Evolutionary conservation across 1,284 basidiomycete species (phyloP).

Genomic region (Clitocybe nebularis): DNA sequence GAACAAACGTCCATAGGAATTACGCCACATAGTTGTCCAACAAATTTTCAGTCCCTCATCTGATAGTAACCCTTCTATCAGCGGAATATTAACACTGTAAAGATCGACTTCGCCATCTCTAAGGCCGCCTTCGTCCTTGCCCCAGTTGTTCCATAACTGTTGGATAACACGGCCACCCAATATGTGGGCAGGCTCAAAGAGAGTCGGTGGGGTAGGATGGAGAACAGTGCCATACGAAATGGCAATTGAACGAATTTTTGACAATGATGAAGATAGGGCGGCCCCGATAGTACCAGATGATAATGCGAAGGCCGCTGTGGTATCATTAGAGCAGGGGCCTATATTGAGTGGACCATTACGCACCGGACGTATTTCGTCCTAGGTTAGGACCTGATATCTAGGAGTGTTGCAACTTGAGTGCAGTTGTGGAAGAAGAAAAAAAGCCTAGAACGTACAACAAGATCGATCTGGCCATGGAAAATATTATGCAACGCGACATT

Average conservation of each 20-base stretch:
- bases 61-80: slow-evolving; percentile 57
- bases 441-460: slow-evolving; percentile 53
- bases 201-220: slow-evolving; percentile 59
- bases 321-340: slow-evolving; percentile 2
- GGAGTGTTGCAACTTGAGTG: slow-evolving; percentile 3
- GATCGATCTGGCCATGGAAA: slow-evolving; percentile 79
- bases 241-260: slow-evolving; percentile 67
- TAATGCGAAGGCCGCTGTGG: slow-evolving; percentile 74
- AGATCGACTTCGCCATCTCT: slow-evolving; percentile 68
- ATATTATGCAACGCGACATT: slow-evolving; percentile 89
- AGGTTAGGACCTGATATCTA: slow-evolving; percentile 75
- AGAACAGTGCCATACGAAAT: slow-evolving; percentile 82
- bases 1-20: slow-evolving; percentile 74
- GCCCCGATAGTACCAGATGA: slow-evolving; percentile 92
- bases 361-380: slow-evolving; percentile 80
- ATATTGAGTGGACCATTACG: slow-evolving; percentile 7
- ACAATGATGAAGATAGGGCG: slow-evolving; percentile 77
- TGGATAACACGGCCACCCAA: slow-evolving; percentile 66
- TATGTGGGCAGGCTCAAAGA: slow-evolving; percentile 66
- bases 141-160: slow-evolving; percentile 81
- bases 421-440: slow-evolving; percentile 3
- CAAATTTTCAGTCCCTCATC: slow-evolving; percentile 56
- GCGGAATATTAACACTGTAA: slow-evolving; percentile 80
- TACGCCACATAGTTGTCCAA: slow-evolving; percentile 78
- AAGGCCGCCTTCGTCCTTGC: slow-evolving; percentile 55